Evolutionary conservation across 257 asterid genomes (phyloP).

Genomic region (Scutellaria barbata): DNA sequence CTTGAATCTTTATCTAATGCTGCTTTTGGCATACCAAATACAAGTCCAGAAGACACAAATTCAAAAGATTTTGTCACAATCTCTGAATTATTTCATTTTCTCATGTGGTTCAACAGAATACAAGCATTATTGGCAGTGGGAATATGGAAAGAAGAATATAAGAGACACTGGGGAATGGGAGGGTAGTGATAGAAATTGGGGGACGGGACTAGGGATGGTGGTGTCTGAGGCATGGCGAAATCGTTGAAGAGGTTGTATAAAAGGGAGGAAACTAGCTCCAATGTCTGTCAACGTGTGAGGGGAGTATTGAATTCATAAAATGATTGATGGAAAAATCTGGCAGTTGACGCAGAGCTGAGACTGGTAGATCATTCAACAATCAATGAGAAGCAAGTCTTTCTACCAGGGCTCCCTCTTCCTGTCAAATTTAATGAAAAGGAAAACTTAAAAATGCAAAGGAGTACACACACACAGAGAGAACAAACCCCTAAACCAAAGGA

Average conservation of each 20-base stretch:
- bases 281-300: background rate
- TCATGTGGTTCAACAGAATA: background rate
- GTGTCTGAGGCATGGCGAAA: background rate
- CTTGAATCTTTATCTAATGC: background rate
- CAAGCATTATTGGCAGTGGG: constrained; percentile 16
- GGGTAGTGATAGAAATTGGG: background rate
- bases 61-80: constrained; percentile 1
- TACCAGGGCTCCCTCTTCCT: background rate
- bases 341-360: background rate
- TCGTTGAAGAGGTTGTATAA: background rate
- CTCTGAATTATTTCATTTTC: constrained; percentile 12
- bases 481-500: background rate
- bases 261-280: constrained; percentile 1
- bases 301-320: background rate
- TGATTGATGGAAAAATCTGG: background rate
- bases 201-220: background rate
- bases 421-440: background rate
- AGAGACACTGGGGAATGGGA: background rate
- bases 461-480: background rate
- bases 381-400: background rate
- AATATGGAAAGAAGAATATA: constrained; percentile 10
- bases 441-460: background rate
- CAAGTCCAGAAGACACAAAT: constrained; percentile 21
- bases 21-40: constrained; percentile 24
- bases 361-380: background rate